Evolutionary conservation across 1,139 yeast genomes (phyloP), one percentile per base, ranked within the genome.

Genomic region (Kodamaea arcana): DNA sequence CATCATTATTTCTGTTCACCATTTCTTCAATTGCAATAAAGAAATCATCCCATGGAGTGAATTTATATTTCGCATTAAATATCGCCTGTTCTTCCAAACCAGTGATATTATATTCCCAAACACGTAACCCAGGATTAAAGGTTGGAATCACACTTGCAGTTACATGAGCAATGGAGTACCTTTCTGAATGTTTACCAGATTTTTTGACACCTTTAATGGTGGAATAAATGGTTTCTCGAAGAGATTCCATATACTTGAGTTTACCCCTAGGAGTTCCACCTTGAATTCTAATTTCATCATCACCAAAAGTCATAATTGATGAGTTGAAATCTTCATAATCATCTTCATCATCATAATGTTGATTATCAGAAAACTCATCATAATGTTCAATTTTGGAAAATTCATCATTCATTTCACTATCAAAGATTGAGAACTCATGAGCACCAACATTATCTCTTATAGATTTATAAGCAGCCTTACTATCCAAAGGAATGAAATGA

Each of bases 61-160:
- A 50, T 16, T 43, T 37, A 46, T 46, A 24, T 41, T 49, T 30
- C 41, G 41, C 35, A 45, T 43, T 40, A 15, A 29, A 30, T 31
- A 46, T 36, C 29, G 42, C 32, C 28, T 42, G 34, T 27, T 39
- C 43, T 20, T 24, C 42, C 38, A 37, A 51, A 30, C 38, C 81
- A 0, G 86, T 74, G 31, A 75, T 73, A 51, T 86, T 85, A 53
- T 86, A 86, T 52, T 86, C 95, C 92, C 94, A 86, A 1, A 86
- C 80, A 42, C 95, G 65, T 39, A 86, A 54, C 2, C 90, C 86
- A 3, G 95, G 90, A 46, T 83, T 83, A 58, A 80, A 86, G 0
- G 94, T 86, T 2, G 95, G 95, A 4, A 86, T 76, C n/a, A 86
- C 77, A 40, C 90, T 81, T 0, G 90, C 80, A 3, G 80, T 70